Evolutionary conservation across 2,329 filamentous ascomycete genomes (phyloP).

Genomic region (Dactylonectria estremocensis): DNA sequence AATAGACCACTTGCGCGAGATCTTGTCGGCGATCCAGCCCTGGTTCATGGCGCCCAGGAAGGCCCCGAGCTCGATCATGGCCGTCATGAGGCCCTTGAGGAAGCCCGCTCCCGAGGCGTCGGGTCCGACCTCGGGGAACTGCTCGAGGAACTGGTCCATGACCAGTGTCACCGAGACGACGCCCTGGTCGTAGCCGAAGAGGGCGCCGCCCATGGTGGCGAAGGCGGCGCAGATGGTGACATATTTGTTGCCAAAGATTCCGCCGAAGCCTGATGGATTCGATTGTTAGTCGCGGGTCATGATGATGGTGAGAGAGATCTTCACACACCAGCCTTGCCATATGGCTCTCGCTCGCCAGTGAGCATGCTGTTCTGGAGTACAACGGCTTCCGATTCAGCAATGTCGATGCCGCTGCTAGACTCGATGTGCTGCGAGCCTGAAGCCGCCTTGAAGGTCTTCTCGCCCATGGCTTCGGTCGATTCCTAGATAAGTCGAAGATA

Average conservation of each 20-base stretch:
- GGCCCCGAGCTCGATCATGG: constrained; percentile 60
- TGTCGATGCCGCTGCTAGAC: constrained; percentile 6
- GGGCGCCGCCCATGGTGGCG: constrained; percentile 28
- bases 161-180: constrained; percentile 54
- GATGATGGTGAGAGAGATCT: not conserved
- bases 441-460: constrained; percentile 7
- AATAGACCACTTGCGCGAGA: constrained; percentile 52
- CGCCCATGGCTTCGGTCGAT: constrained; percentile 8
- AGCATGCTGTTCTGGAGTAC: constrained; percentile 1
- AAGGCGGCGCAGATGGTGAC: constrained; percentile 27
- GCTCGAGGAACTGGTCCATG: constrained; percentile 49
- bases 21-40: constrained; percentile 42
- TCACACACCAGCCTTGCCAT: constrained; percentile 18
- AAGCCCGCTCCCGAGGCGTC: constrained; percentile 54
- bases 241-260: constrained; percentile 30
- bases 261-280: constrained; percentile 7
- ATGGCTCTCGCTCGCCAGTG: constrained; percentile 20
- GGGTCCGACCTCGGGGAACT: constrained; percentile 50
- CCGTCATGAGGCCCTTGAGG: constrained; percentile 60
- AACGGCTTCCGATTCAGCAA: not conserved
- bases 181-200: constrained; percentile 49
- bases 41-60: constrained; percentile 47
- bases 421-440: constrained; percentile 10
- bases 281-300: not conserved
- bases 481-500: not conserved